These are phyloP conservation scores for Cladorrhinum samala DNA, from an alignment of 495 filamentous ascomycete species.

Conservation along the genomic window DNA sequence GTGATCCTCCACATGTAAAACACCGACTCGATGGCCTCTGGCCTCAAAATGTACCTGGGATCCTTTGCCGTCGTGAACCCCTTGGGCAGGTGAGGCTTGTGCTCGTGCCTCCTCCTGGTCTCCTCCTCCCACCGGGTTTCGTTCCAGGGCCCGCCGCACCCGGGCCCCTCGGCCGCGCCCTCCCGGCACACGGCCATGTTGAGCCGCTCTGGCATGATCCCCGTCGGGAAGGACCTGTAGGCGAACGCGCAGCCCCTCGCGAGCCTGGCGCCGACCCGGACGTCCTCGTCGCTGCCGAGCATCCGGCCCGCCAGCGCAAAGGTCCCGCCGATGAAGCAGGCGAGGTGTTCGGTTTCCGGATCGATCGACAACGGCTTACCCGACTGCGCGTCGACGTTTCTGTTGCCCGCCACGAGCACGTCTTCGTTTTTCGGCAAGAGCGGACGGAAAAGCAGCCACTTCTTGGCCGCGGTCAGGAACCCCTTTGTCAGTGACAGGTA, in stretches of 20 bases:
- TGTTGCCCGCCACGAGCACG: conserved; percentile 57
- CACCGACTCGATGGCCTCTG: conserved; percentile 64
- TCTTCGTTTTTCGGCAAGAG: conserved; percentile 53
- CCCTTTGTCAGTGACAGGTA: conserved; percentile 37
- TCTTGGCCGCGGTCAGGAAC: conserved; percentile 55
- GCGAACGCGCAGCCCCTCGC: conserved; percentile 83
- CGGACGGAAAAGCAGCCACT: conserved; percentile 62
- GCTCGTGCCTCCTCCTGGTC: conserved; percentile 10
- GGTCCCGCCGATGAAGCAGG: conserved; percentile 84
- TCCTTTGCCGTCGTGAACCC: conserved; percentile 42
- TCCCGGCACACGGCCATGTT: conserved; percentile 57
- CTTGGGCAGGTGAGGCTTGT: conserved; percentile 48
- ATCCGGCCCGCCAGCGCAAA: conserved; percentile 71
- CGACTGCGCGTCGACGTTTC: conserved; percentile 26
- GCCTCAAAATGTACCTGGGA: conserved; percentile 43
- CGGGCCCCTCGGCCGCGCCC: conserved; percentile 7
- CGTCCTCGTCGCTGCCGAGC: conserved; percentile 57
- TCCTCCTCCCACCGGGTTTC: conserved; percentile 26
- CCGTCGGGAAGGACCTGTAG: conserved; percentile 68
- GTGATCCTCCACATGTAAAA: conserved; percentile 72
- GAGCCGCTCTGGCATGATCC: conserved; percentile 81
- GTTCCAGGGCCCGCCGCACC: no score
- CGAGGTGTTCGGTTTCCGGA: conserved; percentile 38
- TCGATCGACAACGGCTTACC: conserved; percentile 16
- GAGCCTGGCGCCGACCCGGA: conserved; percentile 59